Evolutionary conservation across 208 protist species (phyloP).

Genomic region (Leishmania guyanensis): DNA sequence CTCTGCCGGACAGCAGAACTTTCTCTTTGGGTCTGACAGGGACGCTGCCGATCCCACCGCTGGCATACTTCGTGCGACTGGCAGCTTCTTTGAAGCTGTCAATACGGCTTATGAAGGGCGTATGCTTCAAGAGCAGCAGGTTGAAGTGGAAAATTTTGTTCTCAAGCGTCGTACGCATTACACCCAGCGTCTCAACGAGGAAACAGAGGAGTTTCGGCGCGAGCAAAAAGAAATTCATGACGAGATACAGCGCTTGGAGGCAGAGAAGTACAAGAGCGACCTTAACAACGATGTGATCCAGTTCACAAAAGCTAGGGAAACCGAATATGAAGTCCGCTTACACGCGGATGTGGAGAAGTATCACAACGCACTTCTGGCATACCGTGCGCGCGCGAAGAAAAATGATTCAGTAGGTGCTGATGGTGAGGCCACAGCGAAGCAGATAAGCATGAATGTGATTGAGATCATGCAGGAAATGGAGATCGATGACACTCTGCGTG

Average conservation of each 20-base stretch:
- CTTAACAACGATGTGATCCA: conserved; percentile 40
- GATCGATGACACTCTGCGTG: conserved; percentile 26
- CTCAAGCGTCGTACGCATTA: conserved; percentile 39
- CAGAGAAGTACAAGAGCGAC: conserved; percentile 39
- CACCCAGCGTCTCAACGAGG: conserved; percentile 40
- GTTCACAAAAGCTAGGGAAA: conserved; percentile 38
- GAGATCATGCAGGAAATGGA: conserved; percentile 33
- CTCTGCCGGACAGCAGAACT: conserved; percentile 26
- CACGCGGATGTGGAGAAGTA: conserved; percentile 44
- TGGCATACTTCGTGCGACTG: conserved; percentile 23
- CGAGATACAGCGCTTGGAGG: conserved; percentile 42
- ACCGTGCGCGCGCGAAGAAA: conserved; percentile 22
- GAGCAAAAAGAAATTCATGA: conserved; percentile 53
- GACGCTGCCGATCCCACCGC: conserved; percentile 14
- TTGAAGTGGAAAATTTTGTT: conserved; percentile 38
- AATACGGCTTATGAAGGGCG: conserved; percentile 40
- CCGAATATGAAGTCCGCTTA: conserved; percentile 41
- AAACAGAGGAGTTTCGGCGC: conserved; percentile 53
- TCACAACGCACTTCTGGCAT: conserved; percentile 39
- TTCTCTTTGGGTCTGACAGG: conserved; percentile 25
- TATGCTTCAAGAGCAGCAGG: conserved; percentile 39
- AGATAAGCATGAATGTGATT: conserved; percentile 32
- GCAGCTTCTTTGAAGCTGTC: conserved; percentile 43
- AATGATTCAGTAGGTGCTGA: neutral
- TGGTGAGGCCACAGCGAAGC: conserved; percentile 17